These are phyloP conservation scores for Raphanus hybrid DNA, from an alignment of 441 rosid genomes.

Conservation along the genomic window DNA sequence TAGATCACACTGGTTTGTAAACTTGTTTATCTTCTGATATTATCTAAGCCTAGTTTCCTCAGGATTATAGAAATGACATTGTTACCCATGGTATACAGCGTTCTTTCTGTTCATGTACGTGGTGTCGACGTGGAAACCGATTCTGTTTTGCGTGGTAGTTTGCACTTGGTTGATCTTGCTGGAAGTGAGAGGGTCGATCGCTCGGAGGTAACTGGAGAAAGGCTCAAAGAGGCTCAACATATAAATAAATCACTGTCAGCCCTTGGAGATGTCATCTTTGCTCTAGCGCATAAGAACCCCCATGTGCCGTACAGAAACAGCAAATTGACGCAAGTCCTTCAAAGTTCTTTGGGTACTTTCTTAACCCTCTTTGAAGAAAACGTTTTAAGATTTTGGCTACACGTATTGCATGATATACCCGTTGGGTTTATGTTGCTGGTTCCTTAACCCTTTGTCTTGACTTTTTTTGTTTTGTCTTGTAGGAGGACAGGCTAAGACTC, in stretches of 20 bases:
- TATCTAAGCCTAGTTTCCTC: not conserved
- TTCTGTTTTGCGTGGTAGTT: constrained; percentile 70
- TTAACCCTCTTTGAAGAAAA: constrained; percentile 3
- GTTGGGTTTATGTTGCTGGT: constrained; percentile 24
- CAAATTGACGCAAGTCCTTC: constrained; percentile 98
- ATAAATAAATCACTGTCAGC: constrained; percentile 93
- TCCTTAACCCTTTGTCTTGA: not conserved
- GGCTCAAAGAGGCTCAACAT: constrained; percentile 91
- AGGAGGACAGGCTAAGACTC: constrained; percentile 99
- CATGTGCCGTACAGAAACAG: constrained; percentile 96
- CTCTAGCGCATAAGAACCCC: constrained; percentile 84
- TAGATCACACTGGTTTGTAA: constrained; percentile 80
- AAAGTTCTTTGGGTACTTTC: constrained; percentile 80
- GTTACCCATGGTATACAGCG: constrained; percentile 53
- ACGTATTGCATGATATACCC: not conserved
- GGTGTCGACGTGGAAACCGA: constrained; percentile 78
- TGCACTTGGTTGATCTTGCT: constrained; percentile 93
- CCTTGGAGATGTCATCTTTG: constrained; percentile 92
- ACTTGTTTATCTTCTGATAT: constrained; percentile 1
- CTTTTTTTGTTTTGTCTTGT: constrained; percentile 24
- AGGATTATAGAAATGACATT: constrained; percentile 18
- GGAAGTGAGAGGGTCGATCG: constrained; percentile 97
- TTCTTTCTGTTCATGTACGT: constrained; percentile 83
- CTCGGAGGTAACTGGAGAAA: constrained; percentile 91
- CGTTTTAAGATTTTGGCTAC: constrained; percentile 4